These are phyloP conservation scores for Fusarium euwallaceae DNA, from an alignment of 2,329 filamentous ascomycete species.

Conservation along the genomic window DNA sequence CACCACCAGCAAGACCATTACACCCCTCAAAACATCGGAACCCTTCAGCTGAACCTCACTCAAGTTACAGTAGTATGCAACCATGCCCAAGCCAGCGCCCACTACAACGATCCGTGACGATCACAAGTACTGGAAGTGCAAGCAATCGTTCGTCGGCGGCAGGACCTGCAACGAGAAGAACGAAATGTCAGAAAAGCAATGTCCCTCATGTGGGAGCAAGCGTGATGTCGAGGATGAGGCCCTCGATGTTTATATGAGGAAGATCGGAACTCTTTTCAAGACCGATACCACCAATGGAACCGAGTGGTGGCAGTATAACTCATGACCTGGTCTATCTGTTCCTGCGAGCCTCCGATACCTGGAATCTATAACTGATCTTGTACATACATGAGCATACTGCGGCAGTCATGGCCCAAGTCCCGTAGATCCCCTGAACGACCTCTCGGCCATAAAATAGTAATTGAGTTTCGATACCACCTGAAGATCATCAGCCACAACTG, in stretches of 20 bases:
- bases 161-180: not conserved
- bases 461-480: not conserved
- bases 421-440: not conserved
- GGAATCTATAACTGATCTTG: not conserved
- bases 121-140: slow-evolving; percentile 11
- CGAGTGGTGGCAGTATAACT: slow-evolving; percentile 8
- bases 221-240: not conserved
- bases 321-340: not conserved
- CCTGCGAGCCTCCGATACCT: not conserved
- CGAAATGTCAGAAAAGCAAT: not conserved
- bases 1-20: not conserved
- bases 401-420: not conserved
- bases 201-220: not conserved
- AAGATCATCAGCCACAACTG: not conserved
- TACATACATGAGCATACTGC: not conserved
- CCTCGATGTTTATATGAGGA: not conserved
- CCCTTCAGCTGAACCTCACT: not conserved
- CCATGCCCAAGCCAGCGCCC: not conserved
- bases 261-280: not conserved
- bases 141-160: not conserved
- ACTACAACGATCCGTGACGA: slow-evolving; percentile 8
- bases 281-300: not conserved
- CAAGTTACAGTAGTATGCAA: not conserved
- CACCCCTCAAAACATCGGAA: not conserved
- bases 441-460: not conserved